Percentiles rank a stretch among this genome's conserved stretches.
These are phyloP conservation scores for Cutaneotrichosporon sp. DNA, from an alignment of 1,284 basidiomycete species.

Conservation along the genomic window DNA sequence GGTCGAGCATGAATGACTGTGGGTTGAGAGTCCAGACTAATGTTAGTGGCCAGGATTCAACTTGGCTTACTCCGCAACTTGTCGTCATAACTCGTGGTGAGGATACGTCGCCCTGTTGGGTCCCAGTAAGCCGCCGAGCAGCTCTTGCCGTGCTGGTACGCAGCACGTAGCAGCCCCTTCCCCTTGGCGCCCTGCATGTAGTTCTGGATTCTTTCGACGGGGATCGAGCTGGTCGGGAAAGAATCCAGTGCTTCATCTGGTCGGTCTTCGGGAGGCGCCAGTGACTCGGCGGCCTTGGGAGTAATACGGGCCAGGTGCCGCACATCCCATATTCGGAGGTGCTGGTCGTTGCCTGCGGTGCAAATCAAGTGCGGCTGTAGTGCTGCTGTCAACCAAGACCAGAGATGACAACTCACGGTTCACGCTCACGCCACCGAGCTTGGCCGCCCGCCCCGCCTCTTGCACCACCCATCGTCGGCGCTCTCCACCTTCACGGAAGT, in stretches of 20 bases:
- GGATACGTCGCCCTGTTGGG: conserved; percentile 51
- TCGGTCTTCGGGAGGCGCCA: conserved; percentile 18
- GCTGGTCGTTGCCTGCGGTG: conserved; percentile 50
- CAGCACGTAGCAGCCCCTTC: conserved; percentile 41
- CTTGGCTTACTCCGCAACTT: conserved; percentile 43
- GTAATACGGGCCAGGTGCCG: conserved; percentile 40
- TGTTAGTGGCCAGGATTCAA: not conserved
- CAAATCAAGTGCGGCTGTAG: conserved; percentile 47
- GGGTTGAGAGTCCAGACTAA: conserved; percentile 54
- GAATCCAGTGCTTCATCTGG: conserved; percentile 22
- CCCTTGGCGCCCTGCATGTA: conserved; percentile 35
- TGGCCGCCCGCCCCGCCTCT: conserved; percentile 45
- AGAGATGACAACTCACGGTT: conserved; percentile 45
- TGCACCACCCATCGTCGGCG: conserved; percentile 46
- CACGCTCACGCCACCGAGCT: conserved; percentile 52
- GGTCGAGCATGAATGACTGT: conserved; percentile 32
- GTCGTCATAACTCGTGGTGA: conserved; percentile 56
- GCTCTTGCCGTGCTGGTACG: conserved; percentile 52
- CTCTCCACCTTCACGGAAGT: conserved; percentile 47
- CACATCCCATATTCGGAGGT: conserved; percentile 51
- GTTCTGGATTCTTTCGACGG: conserved; percentile 25
- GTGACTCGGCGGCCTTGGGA: conserved; percentile 23
- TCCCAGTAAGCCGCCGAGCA: conserved; percentile 56
- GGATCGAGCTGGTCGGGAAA: conserved; percentile 29
- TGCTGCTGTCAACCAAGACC: conserved; percentile 30